These are phyloP conservation scores for Dothiorella sarmentorum DNA, from an alignment of 2,329 filamentous ascomycete species.

Conservation along the genomic window DNA sequence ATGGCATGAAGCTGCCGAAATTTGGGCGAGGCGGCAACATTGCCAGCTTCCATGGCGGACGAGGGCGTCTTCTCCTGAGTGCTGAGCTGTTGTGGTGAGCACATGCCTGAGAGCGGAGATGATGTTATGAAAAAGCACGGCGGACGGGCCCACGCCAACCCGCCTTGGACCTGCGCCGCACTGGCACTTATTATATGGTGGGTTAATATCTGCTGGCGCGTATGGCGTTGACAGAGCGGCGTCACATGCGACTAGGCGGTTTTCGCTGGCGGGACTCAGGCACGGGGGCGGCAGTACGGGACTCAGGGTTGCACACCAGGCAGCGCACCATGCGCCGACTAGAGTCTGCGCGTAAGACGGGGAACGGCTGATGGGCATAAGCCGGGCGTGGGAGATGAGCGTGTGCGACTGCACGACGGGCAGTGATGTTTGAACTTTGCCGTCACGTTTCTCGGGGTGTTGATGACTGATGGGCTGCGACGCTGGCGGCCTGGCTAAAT, in stretches of 20 bases:
- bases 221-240: constrained; percentile 9
- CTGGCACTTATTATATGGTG: constrained; percentile 5
- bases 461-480: not conserved
- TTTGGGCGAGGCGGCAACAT: not conserved
- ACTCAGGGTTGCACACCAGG: constrained; percentile 5
- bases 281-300: constrained; percentile 6
- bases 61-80: not conserved
- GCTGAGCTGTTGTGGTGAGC: not conserved
- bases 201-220: constrained; percentile 15
- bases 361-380: constrained; percentile 10
- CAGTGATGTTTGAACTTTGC: too few species aligned
- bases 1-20: not conserved
- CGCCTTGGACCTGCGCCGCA: not conserved
- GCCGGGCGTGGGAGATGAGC: not conserved
- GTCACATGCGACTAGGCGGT: constrained; percentile 4
- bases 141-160: not conserved
- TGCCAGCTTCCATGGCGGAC: not conserved
- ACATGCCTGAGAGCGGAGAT: constrained; percentile 9
- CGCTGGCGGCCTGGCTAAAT: constrained; percentile 16
- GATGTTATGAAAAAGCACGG: constrained; percentile 9
- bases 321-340: not conserved
- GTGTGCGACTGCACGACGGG: not conserved
- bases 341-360: constrained; percentile 14
- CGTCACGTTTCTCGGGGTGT: not conserved
- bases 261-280: not conserved